Base-by-base conservation (phyloP, 1,284 basidiomycete genomes). In the Tilletiopsis washingtonensis region DNA sequence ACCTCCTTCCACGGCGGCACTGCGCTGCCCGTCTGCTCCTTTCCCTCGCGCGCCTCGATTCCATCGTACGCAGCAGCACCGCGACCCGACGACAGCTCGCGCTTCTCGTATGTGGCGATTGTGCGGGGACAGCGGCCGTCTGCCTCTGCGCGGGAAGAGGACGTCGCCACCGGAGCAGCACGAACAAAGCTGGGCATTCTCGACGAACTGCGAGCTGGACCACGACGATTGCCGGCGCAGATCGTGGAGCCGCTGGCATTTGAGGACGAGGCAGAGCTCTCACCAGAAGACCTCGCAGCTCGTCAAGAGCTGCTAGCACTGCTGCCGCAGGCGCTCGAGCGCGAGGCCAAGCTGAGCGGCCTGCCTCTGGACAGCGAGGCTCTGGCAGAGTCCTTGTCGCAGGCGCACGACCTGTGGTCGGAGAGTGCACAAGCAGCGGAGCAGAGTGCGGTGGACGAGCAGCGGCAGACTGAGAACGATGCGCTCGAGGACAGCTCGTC, bases 81-180 rank as follows among this genome's bases (percentile, higher is more conserved):
- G 26, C 74, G 80, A 32, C 88, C 87, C 2, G 86, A 93, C 63
- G 89, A 93, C 74, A 84, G 90, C 60, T 81, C 83, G 32, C 82
- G 81, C 25, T 96, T 91, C 71, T 88, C 88, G 17, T 99, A 98
- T 71, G 82, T 97, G 36, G 85, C n/a, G n/a, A n/a, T n/a, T n/a
- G n/a, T n/a, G n/a, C n/a, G n/a, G n/a, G n/a, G n/a, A n/a, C n/a
- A n/a, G n/a, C n/a, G n/a, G n/a, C n/a, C n/a, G n/a, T n/a, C n/a
- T n/a, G n/a, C n/a, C n/a, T n/a, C 27, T 17, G 24, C 19, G 11
- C 15, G 42, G 3, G 41, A 55, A 12, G 40, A 50, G 17, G 3
- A 43, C 15, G 9, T 64, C 29, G 21, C 20, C 19, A 21, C 23
- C 23, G 44, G 51, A 14, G 64, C 60, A 5, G 41, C 43, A 5